Conservation (phyloP, 116 monocot species). For the Papilionanthe hybrid region DNA sequence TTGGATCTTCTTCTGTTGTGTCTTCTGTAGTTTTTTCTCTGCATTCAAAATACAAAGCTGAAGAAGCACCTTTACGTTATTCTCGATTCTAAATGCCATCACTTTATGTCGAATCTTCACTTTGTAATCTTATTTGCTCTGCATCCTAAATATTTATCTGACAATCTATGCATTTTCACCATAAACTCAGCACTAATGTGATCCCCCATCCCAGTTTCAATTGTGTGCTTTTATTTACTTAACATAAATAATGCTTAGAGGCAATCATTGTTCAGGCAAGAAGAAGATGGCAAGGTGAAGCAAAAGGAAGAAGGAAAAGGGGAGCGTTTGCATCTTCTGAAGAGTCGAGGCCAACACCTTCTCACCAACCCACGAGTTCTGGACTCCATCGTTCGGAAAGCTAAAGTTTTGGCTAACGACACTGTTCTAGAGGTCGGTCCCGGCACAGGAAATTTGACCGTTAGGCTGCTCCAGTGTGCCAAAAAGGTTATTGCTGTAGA, state of each 20-base stretch:
- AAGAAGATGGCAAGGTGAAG: constrained; percentile 2
- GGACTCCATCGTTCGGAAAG: constrained; percentile 56
- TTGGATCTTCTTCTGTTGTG: too few relatives aligned
- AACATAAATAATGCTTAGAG: background rate
- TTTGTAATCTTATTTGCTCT: background rate
- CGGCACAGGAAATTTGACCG: constrained; percentile 86
- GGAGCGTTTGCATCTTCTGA: constrained; percentile 47
- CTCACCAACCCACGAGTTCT: constrained; percentile 75
- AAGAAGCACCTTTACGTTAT: too few relatives aligned
- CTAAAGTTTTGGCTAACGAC: constrained; percentile 45
- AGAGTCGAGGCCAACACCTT: constrained; percentile 80
- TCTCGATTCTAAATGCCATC: too few relatives aligned
- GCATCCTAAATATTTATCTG: background rate
- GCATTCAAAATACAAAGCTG: too few relatives aligned
- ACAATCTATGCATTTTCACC: background rate
- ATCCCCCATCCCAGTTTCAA: background rate
- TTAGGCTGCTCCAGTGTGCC: constrained; percentile 48
- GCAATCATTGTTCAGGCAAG: constrained; percentile 5
- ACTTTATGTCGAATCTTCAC: too few relatives aligned
- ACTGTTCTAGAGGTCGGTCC: constrained; percentile 91
- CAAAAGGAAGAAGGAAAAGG: constrained; percentile 4
- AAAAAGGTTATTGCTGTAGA: constrained; percentile 65
- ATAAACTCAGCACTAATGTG: background rate
- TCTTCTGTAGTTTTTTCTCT: too few relatives aligned
- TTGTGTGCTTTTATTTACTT: background rate